Evolutionary conservation across 441 rosid species (phyloP).

Genomic region (Adansonia rubrostipa): DNA sequence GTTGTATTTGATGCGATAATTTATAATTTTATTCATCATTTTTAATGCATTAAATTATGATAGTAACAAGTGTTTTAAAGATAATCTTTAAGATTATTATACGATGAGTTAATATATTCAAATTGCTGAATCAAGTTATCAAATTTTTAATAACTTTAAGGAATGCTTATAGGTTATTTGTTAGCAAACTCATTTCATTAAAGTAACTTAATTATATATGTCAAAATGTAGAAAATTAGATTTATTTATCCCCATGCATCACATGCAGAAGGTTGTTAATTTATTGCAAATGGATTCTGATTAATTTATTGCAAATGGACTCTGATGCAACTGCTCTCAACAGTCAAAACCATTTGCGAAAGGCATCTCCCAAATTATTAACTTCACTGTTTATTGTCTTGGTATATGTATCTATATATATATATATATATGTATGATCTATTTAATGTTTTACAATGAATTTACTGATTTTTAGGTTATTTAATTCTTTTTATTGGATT

Average conservation of each 20-base stretch:
- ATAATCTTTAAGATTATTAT: too few species aligned
- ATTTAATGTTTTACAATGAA: too few species aligned
- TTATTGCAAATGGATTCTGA: constrained; percentile 30
- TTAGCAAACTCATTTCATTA: too few species aligned
- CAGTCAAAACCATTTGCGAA: constrained; percentile 29
- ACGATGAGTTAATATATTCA: too few species aligned
- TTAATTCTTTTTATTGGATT: too few species aligned
- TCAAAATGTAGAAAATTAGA: neutral
- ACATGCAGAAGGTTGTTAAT: constrained; percentile 10
- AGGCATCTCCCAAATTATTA: neutral
- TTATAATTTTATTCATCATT: neutral
- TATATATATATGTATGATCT: too few species aligned
- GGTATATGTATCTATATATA: neutral
- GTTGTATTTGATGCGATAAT: neutral
- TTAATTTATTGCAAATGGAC: constrained; percentile 29
- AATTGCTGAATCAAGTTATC: too few species aligned
- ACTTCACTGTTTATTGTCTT: neutral
- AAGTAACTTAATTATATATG: too few species aligned
- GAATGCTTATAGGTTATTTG: too few species aligned
- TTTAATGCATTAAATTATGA: neutral
- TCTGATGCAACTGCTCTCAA: constrained; percentile 32
- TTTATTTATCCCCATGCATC: neutral
- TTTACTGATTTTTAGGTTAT: neutral
- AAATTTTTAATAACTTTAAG: too few species aligned
- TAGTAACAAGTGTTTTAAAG: neutral